Evolutionary conservation across 768 basidiomycete genomes (phyloP).

Genomic region (Amylocystis lapponica): DNA sequence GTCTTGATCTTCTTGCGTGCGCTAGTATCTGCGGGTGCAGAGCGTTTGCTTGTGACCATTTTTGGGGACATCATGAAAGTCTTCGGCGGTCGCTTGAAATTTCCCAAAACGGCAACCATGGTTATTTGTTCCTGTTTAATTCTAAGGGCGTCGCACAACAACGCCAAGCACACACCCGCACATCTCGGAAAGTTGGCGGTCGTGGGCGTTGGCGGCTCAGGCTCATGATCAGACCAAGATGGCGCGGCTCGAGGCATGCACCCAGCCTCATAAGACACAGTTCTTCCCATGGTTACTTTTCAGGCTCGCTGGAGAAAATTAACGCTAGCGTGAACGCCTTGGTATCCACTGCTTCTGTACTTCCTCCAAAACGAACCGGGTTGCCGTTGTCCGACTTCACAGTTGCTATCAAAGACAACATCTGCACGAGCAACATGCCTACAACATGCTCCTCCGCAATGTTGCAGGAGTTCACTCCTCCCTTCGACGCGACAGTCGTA

Average conservation of each 20-base stretch:
- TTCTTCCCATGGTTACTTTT: neutral
- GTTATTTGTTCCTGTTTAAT: constrained; percentile 20
- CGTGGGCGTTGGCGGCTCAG: too few species aligned
- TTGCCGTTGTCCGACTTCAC: constrained; percentile 35
- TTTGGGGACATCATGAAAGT: constrained; percentile 8
- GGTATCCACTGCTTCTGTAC: constrained; percentile 25
- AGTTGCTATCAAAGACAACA: constrained; percentile 84
- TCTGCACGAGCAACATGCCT: constrained; percentile 58
- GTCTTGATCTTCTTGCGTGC: constrained; percentile 7
- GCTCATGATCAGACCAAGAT: too few species aligned
- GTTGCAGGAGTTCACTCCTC: constrained; percentile 67
- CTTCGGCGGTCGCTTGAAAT: constrained; percentile 2
- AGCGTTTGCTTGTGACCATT: constrained; percentile 5
- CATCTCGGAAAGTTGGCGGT: too few species aligned
- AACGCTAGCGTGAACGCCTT: constrained; percentile 48
- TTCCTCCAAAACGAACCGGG: constrained; percentile 1
- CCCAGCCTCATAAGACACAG: too few species aligned
- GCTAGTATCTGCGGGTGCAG: constrained; percentile 13
- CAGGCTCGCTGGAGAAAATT: constrained; percentile 4
- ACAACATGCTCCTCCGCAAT: constrained; percentile 79
- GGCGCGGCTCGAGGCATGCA: too few species aligned
- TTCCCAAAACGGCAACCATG: constrained; percentile 10
- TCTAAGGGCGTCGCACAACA: constrained; percentile 31
- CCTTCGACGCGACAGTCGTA: constrained; percentile 87
- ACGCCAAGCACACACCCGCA: constrained; percentile 19